Base-by-base conservation (phyloP, 1,284 basidiomycete species). In the Athelia sp. region DNA sequence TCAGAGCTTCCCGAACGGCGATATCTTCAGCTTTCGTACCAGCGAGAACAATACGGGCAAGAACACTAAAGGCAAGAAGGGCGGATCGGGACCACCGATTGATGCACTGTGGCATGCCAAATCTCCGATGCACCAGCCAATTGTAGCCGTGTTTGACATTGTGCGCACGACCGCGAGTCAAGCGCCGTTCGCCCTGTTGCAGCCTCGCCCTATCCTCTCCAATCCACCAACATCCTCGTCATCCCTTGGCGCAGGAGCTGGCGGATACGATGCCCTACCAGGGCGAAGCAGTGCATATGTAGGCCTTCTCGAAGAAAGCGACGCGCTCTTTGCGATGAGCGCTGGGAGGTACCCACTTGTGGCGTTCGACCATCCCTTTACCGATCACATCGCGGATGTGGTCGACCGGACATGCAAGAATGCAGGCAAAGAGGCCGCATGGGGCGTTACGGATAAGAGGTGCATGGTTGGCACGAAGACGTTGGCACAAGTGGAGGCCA, bases 101-200 rank as follows among this genome's bases (percentile, higher is more conserved):
- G 19, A 29, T 34, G 18, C 15, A 29, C 40, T 24, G n/a, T 29
- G 45, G 14, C 26, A 31, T 24, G 48, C 54, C n/a, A 58, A 29
- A 45, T 31, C 44, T 45, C 22, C 40, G 38, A 45, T n/a, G 36
- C 23, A 29, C 26, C 26, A 29, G 26, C 50, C 2, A 51, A 90
- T 85, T 50, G 88, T 91, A 23, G 87, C 87, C 8, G 74, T 90
- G 18, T 91, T 92, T 57, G 90, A 93, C 60, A 78, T 92, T 31
- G 72, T 91, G 3, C 69, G 64, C 42, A 70, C 68, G 47, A 64
- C 75, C 36, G 61, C 62, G 26, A 70, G 73, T 1, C 66, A 71
- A 44, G 74, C 78, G 31, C 82, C 90, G 1, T 81, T 92, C 60
- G 82, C 88, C 11, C 77, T 93, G 19, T 75, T 89, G 9, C 91